phyloP scores from a whole-genome alignment of 805 yeast species.

The Sporopachydermia lactativora region DNA sequence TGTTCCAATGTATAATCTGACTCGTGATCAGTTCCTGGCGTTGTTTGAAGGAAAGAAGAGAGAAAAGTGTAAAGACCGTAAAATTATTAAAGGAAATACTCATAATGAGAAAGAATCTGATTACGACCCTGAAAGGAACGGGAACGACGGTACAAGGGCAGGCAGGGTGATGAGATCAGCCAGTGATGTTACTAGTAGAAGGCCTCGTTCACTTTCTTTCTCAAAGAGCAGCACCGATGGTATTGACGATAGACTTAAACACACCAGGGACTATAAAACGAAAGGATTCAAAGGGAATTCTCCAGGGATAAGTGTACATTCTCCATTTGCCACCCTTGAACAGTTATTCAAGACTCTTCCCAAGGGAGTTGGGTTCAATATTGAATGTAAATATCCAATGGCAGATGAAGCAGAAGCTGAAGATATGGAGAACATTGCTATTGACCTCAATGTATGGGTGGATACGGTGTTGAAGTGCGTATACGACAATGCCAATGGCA shows the following conservation, averaged over 20 bases:
- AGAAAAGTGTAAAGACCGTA: slow-evolving; percentile 10
- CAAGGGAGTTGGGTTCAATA: slow-evolving; percentile 75
- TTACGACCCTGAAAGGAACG: slow-evolving; percentile 10
- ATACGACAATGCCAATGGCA: slow-evolving; percentile 60
- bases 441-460: slow-evolving; percentile 76
- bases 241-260: slow-evolving; percentile 52
- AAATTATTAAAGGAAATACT: slow-evolving; percentile 3
- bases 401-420: slow-evolving; percentile 83
- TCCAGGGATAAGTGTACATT: slow-evolving; percentile 80
- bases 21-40: slow-evolving; percentile 75
- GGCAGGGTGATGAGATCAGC: background rate
- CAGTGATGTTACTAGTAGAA: slow-evolving; percentile 9
- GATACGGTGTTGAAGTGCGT: slow-evolving; percentile 75
- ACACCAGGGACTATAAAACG: slow-evolving; percentile 77
- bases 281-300: slow-evolving; percentile 88
- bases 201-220: slow-evolving; percentile 25
- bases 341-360: slow-evolving; percentile 79
- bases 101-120: slow-evolving; percentile 17
- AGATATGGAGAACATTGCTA: slow-evolving; percentile 72
- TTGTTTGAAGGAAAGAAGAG: slow-evolving; percentile 23
- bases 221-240: slow-evolving; percentile 11
- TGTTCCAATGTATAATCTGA: slow-evolving; percentile 87
- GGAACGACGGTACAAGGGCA: slow-evolving; percentile 11
- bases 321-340: slow-evolving; percentile 78
- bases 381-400: slow-evolving; percentile 93